Evolutionary conservation across 78 protist species (phyloP), one percentile per base, ranked within the genome.

Genomic region (Dictyostelium firmibasis): DNA sequence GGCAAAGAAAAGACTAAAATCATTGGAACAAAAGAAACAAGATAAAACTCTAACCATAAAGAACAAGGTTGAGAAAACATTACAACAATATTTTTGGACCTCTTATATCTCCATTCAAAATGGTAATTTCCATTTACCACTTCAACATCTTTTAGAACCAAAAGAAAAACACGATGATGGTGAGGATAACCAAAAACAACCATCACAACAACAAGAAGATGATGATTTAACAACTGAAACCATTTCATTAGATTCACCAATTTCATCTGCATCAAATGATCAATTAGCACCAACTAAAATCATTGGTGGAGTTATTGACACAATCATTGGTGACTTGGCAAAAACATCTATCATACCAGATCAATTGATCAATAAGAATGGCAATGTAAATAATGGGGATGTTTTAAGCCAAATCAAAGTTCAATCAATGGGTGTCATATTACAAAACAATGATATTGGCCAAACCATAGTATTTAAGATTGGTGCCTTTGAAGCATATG

Each of bases 21-120:
- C 27, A 41, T 18, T 89, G 43, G 85, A 89, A 35, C 74, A 89
- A 18, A 36, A 89, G 50, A 53, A 89, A 20, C 3, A 81, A 25
- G 94, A 89, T 35, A 79, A 75, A 50, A 89, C 94, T 44, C 31
- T 89, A 10, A 89, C 94, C n/a, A 89, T 89, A 44, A 89, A 89
- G 82, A 81, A 78, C 7, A 89, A 89, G 13, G 94, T 89, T 1
- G 94, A 89, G 35, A 89, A 89, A 38, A 89, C 94, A 27, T 70
- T 89, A 18, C 94, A 89, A 81, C 87, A 81, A 50, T 84, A 89
- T 78, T 81, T 31, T 69, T 89, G 94, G 94, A 78, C 35, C 7
- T 43, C 50, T 6, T 81, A 69, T 33, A 70, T 89, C 23, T 53
- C 50, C 14, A 69, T 89, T 33, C 86, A 89, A 41, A 89, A 89